Evolutionary conservation across 2,329 filamentous ascomycete genomes (phyloP), one percentile per base, ranked within the genome.

Genomic region (Sporothrix brunneoviolacea): DNA sequence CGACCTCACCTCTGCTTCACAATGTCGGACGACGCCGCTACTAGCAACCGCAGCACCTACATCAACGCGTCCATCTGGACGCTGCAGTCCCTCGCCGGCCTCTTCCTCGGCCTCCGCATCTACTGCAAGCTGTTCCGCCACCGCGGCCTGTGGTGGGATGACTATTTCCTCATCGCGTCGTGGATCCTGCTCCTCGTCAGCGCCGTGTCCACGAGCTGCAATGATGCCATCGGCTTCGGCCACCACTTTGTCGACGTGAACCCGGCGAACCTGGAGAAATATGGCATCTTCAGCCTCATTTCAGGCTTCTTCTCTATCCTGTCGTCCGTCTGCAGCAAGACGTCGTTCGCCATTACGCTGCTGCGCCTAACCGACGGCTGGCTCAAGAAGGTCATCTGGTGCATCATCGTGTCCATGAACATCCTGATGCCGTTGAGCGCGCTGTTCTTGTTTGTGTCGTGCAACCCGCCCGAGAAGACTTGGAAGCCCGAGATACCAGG

Each of bases 331-430:
- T 55, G 57, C 50, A 64, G 63, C 52, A 70, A 69, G 55, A 67
- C 64, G 1, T 67, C 66, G 1, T 67, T 69, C 48, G 66, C 62
- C 13, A 51, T 67, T 8, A 67, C 64, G 2, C 55, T 68, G 37
- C 58, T 68, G 24, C 61, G 66, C 2, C 59, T 67, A 16, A 18
- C 55, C 52, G 30, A 59, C 59, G 24, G 54, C 51, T 40, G 58
- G 62, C 22, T 58, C 8, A 60, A 55, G 30, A 41, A 18, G 3
- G 13, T 59, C 16, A 46, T 66, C 32, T 66, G 64, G 65, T 59
- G 60, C 35, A 57, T 63, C n/a, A 63, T 68, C 33, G 19, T 63
- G 4, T 62, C 60, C 9, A 56, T 67, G 46, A 66, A 67, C 50
- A n/a, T 63, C 1, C 51, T 61, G 21, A 54, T 67, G 47, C 56